phyloP scores from a whole-genome alignment of 805 yeast genomes.

The Wickerhamiella sorbophila region DNA sequence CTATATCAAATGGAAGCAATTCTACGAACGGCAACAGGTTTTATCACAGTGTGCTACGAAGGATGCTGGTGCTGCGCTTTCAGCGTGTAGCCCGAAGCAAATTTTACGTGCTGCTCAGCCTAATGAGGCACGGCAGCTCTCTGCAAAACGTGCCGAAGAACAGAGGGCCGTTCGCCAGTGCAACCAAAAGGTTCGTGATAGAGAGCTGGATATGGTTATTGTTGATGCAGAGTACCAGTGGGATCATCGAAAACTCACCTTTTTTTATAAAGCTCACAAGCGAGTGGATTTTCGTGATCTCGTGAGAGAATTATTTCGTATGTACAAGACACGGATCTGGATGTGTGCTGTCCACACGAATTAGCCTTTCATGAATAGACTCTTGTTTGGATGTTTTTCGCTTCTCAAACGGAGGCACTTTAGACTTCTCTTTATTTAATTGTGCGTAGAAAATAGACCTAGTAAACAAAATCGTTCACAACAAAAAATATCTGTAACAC shows the following conservation, averaged over 20 bases:
- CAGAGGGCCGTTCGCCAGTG: conserved; percentile 52
- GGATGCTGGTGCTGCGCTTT: conserved; percentile 25
- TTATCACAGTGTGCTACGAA: conserved; percentile 9
- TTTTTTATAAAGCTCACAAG: conserved; percentile 49
- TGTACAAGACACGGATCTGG: conserved; percentile 74
- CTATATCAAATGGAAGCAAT: conserved; percentile 47
- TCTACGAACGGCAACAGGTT: conserved; percentile 50
- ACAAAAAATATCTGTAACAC: too few species aligned
- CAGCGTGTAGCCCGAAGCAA: conserved; percentile 53
- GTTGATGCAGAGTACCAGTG: conserved; percentile 76
- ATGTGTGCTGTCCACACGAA: conserved; percentile 47
- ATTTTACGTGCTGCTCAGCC: conserved; percentile 48
- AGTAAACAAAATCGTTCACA: too few species aligned
- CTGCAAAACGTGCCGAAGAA: conserved; percentile 51
- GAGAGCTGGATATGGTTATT: conserved; percentile 41
- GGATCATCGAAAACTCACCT: conserved; percentile 68
- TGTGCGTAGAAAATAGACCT: too few species aligned
- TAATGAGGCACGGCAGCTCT: conserved; percentile 44
- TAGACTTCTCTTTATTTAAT: too few species aligned
- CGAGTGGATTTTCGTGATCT: conserved; percentile 68
- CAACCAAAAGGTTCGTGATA: conserved; percentile 38
- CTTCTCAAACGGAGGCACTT: too few species aligned
- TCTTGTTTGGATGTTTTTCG: too few species aligned
- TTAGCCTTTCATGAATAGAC: too few species aligned
- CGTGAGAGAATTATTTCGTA: conserved; percentile 58